Conservation (phyloP, 768 basidiomycete genomes). For the Leccinum ochraceum region DNA sequence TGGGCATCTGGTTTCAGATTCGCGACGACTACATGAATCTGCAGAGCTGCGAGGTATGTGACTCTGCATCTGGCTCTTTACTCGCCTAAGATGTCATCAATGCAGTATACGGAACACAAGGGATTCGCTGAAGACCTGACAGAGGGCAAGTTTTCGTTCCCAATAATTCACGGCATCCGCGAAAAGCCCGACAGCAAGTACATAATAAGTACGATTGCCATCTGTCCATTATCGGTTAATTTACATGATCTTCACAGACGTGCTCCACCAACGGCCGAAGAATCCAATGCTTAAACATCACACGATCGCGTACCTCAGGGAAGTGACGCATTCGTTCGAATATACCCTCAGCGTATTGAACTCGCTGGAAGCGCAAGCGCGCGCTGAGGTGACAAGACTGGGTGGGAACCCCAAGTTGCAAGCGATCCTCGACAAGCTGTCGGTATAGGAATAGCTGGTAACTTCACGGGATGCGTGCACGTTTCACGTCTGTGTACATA, state of each 20-base stretch:
- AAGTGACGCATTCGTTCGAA: slow-evolving; percentile 80
- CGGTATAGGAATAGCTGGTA: slow-evolving; percentile 16
- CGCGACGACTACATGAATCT: slow-evolving; percentile 53
- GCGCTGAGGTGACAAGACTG: slow-evolving; percentile 65
- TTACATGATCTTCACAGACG: slow-evolving; percentile 49
- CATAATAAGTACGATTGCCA: slow-evolving; percentile 72
- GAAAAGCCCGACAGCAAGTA: slow-evolving; percentile 75
- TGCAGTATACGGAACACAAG: slow-evolving; percentile 79
- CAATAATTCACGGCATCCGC: slow-evolving; percentile 86
- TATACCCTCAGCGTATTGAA: slow-evolving; percentile 77
- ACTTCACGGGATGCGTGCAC: not conserved
- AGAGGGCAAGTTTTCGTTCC: slow-evolving; percentile 98
- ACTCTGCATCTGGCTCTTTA: too few species aligned
- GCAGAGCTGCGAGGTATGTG: slow-evolving; percentile 25
- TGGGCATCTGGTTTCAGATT: slow-evolving; percentile 61
- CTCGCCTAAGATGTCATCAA: not conserved
- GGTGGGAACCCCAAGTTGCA: slow-evolving; percentile 76
- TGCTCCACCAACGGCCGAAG: slow-evolving; percentile 85
- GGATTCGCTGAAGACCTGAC: slow-evolving; percentile 93
- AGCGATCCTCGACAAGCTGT: slow-evolving; percentile 54
- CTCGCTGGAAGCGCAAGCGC: slow-evolving; percentile 65
- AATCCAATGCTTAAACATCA: slow-evolving; percentile 81
- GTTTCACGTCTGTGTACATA: not conserved
- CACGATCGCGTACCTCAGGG: slow-evolving; percentile 74
- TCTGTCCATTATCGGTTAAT: slow-evolving; percentile 1